phyloP scores from a whole-genome alignment of 2,329 filamentous ascomycete genomes.

The Pleomassaria siparia region DNA sequence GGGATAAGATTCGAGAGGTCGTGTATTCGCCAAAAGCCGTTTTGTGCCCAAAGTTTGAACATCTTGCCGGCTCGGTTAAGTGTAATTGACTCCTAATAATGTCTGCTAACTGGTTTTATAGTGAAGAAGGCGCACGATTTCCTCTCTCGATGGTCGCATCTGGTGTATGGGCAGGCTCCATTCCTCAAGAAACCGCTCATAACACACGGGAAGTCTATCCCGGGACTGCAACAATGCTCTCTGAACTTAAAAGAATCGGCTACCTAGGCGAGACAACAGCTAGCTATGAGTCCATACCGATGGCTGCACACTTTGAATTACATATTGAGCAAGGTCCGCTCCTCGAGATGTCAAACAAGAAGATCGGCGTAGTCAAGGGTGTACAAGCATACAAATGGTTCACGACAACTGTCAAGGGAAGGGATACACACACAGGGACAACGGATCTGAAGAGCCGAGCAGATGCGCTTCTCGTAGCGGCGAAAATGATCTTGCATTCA shows the following conservation, averaged over 20 bases:
- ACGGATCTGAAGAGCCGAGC: constrained; percentile 67
- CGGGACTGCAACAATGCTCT: constrained; percentile 63
- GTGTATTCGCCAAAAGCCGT: not conserved
- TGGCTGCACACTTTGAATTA: constrained; percentile 79
- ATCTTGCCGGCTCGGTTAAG: not conserved
- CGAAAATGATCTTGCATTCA: constrained; percentile 67
- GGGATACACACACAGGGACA: constrained; percentile 74
- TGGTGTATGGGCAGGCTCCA: constrained; percentile 74
- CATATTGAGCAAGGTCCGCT: constrained; percentile 85
- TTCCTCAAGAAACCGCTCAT: constrained; percentile 63
- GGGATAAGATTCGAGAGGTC: too few species aligned
- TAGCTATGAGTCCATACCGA: constrained; percentile 61
- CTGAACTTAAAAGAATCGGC: constrained; percentile 70
- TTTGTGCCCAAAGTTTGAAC: not conserved
- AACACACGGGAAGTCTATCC: constrained; percentile 63
- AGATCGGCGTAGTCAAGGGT: constrained; percentile 70
- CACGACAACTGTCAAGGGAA: constrained; percentile 64
- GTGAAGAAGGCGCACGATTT: constrained; percentile 80
- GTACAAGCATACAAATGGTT: constrained; percentile 78
- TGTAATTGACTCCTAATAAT: not conserved
- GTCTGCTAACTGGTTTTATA: constrained; percentile 30
- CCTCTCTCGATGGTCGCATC: constrained; percentile 74
- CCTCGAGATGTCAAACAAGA: constrained; percentile 63
- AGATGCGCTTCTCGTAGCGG: constrained; percentile 68
- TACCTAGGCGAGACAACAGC: constrained; percentile 64